Base-by-base conservation (phyloP, 257 asterid species). In the Scutellaria baicalensis region DNA sequence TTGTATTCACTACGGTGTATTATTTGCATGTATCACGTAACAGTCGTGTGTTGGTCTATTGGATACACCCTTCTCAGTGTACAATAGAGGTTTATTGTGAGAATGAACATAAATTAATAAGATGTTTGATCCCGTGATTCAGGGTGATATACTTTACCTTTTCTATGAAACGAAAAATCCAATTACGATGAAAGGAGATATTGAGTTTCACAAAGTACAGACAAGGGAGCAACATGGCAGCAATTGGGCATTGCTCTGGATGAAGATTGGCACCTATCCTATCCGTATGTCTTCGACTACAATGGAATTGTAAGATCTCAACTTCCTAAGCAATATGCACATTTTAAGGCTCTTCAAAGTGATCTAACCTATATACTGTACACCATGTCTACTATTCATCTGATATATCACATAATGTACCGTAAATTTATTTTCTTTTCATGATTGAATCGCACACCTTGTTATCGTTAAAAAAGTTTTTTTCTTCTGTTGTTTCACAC, bases 211-310 rank as follows among this genome's bases (percentile, higher is more conserved):
- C 71, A 69, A 78, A 94, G 97, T 74, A 55, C 39, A 9, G 99
- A 94, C 74, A 77, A 86, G 49, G 99, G 97, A 78, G 96, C 84
- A 14, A 89, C 96, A 1, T 94, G 99, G 99, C 80, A 87, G 78
- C 96, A 79, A 52, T 72, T 94, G 82, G 99, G 99, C 33, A 81
- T 86, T 50, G 97, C 96, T 58, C 85, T 94, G 23, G 93, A 91
- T 60, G 97, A 91, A 77, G 93, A 85, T 67, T 94, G 99, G 97
- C 99, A 94, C 83, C 96, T 94, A 18, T 94, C 99, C 39, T 91
- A 83, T 81, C 97, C 99, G 0, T 91, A 83, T 45, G 89, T 89
- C 77, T 94, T 94, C 47, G 90, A 91, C 43, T 83, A 82, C 84
- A 76, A 86, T 21, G 93, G 96, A 80, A 86, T 82, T 70, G 99